Evolutionary conservation across 1,284 basidiomycete species (phyloP).

Genomic region (Tranzscheliella williamsii): DNA sequence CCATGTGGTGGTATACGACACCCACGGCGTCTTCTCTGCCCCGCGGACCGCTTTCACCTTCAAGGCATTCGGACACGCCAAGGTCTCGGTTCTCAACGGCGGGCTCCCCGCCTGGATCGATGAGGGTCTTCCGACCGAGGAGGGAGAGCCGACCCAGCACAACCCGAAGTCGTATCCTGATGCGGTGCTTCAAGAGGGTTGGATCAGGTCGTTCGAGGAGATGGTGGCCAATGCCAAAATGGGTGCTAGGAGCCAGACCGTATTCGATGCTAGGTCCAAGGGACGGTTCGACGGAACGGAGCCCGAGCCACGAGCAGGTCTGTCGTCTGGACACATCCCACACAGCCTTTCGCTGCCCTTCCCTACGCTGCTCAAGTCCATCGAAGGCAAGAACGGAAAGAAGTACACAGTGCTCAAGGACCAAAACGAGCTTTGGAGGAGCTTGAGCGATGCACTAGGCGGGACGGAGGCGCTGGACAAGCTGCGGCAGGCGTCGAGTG

Average conservation of each 20-base stretch:
- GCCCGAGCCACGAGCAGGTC: conserved; percentile 84
- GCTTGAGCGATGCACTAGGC: conserved; percentile 72
- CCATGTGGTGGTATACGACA: conserved; percentile 83
- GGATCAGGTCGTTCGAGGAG: conserved; percentile 76
- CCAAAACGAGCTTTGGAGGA: conserved; percentile 55
- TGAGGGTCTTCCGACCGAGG: conserved; percentile 34
- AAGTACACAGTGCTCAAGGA: conserved; percentile 53
- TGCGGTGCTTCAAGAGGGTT: conserved; percentile 66
- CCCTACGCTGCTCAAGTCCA: conserved; percentile 70
- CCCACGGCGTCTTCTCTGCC: conserved; percentile 38
- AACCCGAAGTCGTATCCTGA: conserved; percentile 58
- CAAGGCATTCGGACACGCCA: conserved; percentile 50
- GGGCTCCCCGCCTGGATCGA: conserved; percentile 55
- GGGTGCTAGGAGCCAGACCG: conserved; percentile 69
- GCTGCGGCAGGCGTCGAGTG: conserved; percentile 50
- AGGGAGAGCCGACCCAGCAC: conserved; percentile 18
- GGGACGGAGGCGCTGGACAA: conserved; percentile 51
- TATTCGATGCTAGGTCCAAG: conserved; percentile 84
- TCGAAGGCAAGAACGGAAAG: conserved; percentile 59
- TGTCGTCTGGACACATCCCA: conserved; percentile 92
- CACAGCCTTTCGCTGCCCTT: conserved; percentile 84
- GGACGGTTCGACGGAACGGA: conserved; percentile 74
- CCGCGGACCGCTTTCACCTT: conserved; percentile 53
- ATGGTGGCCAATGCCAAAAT: conserved; percentile 74
- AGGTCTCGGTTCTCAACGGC: conserved; percentile 55